Base-by-base conservation (phyloP, 2,329 filamentous ascomycete genomes). In the Cladophialophora yegresii region DNA sequence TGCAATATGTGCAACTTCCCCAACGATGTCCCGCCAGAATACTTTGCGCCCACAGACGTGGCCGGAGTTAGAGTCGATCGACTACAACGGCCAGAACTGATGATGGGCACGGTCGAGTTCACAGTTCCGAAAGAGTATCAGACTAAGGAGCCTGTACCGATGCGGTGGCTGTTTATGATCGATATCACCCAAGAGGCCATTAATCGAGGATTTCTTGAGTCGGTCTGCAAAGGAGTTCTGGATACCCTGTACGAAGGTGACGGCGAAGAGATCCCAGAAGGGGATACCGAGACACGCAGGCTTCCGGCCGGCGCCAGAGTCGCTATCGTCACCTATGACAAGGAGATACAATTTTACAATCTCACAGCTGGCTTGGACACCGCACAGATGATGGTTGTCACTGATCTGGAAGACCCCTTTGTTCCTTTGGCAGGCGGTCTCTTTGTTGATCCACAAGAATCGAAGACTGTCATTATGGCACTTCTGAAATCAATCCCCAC, bases 1-100 rank as follows among this genome's bases (percentile, higher is more conserved):
- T 99, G 95, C 81, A 99, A 99, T 75, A 91, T 99, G 79, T 99
- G 95, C 80, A 95, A 90, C 23, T 96, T 98, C 76, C 92, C 95
- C 56, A 99, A 98, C 75, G 95, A 99, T 73, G 96, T 96, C 0
- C 82, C 92, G 0, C 79, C 90, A 1, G 93, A 97, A 74, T 99
- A 99, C 78, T 99, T 96, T 76, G 90, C 91, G 61, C 93, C 95
- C 20, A 92, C 91, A 28, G 93, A 91, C 72, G 91, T 91, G 4
- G 88, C 91, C 62, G 95, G 95, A 20, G 86, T 92, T 49, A 88
- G 95, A 63, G 87, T 96, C 56, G 95, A 99, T 77, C 87, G 95
- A 55, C 85, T 93, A 74, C 90, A 96, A 75, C 85, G 95, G 58
- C 93, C 93, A 0, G 95, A 99, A 78, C 82, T 99, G 72, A 91